Percentiles rank a stretch among this genome's conserved stretches.
phyloP scores from a whole-genome alignment of 1,284 basidiomycete genomes.

The Boletus smithii region DNA sequence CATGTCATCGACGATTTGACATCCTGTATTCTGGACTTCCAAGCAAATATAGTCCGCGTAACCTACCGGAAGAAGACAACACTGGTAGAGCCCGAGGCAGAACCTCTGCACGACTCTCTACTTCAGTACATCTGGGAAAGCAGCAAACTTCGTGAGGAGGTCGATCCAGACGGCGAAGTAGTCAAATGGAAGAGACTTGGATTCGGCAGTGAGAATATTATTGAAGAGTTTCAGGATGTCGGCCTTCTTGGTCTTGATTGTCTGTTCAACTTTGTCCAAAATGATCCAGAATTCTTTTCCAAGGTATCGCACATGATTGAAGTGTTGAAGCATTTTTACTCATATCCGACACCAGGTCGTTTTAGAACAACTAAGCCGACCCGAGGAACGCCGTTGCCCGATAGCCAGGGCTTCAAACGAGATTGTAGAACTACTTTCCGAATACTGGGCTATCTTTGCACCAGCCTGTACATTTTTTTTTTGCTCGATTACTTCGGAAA shows the following conservation, averaged over 20 bases:
- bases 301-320: slow-evolving; percentile 49
- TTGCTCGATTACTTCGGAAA: slow-evolving; percentile 6
- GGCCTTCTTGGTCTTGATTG: slow-evolving; percentile 87
- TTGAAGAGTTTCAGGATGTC: slow-evolving; percentile 78
- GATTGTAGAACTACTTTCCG: slow-evolving; percentile 83
- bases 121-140: slow-evolving; percentile 72
- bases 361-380: slow-evolving; percentile 80
- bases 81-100: slow-evolving; percentile 65
- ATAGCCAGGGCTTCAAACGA: slow-evolving; percentile 85
- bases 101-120: slow-evolving; percentile 58
- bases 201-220: slow-evolving; percentile 75
- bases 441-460: slow-evolving; percentile 81
- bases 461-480: slow-evolving; percentile 58
- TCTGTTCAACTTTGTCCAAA: slow-evolving; percentile 72
- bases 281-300: slow-evolving; percentile 77
- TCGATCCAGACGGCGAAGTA: slow-evolving; percentile 44
- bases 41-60: slow-evolving; percentile 82
- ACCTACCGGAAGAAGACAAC: slow-evolving; percentile 79
- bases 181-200: slow-evolving; percentile 80
- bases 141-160: slow-evolving; percentile 55
- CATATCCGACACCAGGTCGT: slow-evolving; percentile 51
- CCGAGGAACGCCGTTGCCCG: slow-evolving; percentile 77
- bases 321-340: not conserved
- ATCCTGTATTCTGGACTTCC: slow-evolving; percentile 88
- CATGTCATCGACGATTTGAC: slow-evolving; percentile 84